Evolutionary conservation across 345 rosid genomes (phyloP), one percentile per base, ranked within the genome.

Genomic region (Gossypium herbaceum): DNA sequence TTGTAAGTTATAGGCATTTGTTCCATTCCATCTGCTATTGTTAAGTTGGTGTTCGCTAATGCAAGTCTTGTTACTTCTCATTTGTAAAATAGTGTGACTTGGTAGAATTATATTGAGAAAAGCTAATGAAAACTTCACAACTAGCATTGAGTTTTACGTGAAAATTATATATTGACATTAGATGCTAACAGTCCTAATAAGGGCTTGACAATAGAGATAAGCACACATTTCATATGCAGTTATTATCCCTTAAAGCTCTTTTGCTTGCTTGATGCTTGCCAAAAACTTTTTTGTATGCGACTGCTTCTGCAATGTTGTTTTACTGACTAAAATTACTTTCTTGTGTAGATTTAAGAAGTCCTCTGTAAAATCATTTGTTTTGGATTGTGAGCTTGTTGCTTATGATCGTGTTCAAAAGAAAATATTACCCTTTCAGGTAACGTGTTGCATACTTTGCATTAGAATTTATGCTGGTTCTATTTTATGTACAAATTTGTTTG

Each of bases 381-480:
- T 93, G 85, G 99, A 95, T 71, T 90, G 98, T 65, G 99, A 93
- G 81, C 80, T 95, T 82, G 98, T 93, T 84, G 99, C 92, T 82
- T 91, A 84, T 67, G 96, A 93, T 76, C 84, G 91, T 71, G 97
- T 81, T 73, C 88, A 88, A 72, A 79, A 82, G 72, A 93, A 86
- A 81, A 95, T 95, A 79, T 86, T 95, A 44, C 93, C 98, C 68
- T 95, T 93, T 81, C 98, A 93, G 99, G 99, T 95, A 84, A 78
- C 39, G 7, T 72, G 29, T 73, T 65, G 73, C 22, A 17, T 29
- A 45, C 17, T 58, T 56, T 63, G 8, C 25, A 47, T 71, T 9
- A 19, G 58, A 52, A 61, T 25, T 27, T 54, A 19, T 47, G 41
- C 57, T 39, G 55, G 52, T 44, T 73, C 56, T 43, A 44, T 47